A percentile compares a stretch with the other conserved stretches of the same genome.
phyloP scores from a whole-genome alignment of 441 rosid genomes.

The Erodium texanum region DNA sequence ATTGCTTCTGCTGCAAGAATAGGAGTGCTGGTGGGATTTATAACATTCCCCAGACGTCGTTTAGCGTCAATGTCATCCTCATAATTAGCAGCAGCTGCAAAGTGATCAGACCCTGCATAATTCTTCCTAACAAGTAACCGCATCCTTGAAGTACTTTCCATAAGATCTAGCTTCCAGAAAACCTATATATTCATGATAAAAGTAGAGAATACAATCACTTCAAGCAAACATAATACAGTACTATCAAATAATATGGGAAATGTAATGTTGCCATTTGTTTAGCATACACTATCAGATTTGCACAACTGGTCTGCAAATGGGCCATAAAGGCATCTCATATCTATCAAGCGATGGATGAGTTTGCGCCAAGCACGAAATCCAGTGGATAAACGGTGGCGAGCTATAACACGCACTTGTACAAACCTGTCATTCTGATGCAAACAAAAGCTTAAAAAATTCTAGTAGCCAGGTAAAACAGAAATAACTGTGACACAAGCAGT shows the following conservation, averaged over 20 bases:
- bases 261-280: neutral
- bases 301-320: conserved; percentile 55
- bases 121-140: conserved; percentile 78
- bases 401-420: conserved; percentile 63
- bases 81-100: conserved; percentile 86
- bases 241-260: neutral
- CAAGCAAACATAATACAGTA: too few species aligned
- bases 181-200: conserved; percentile 35
- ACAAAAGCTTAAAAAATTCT: neutral
- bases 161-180: conserved; percentile 94
- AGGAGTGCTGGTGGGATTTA: conserved; percentile 53
- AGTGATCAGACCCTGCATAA: conserved; percentile 81
- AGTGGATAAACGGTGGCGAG: conserved; percentile 45
- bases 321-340: conserved; percentile 81
- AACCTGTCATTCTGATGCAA: conserved; percentile 76
- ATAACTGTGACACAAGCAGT: neutral
- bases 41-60: conserved; percentile 38
- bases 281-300: conserved; percentile 60
- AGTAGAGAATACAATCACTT: neutral
- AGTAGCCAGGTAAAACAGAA: neutral
- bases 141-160: conserved; percentile 98
- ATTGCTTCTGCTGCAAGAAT: conserved; percentile 86
- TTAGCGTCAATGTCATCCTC: conserved; percentile 51
- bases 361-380: conserved; percentile 94
- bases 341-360: conserved; percentile 75